phyloP scores from a whole-genome alignment of 306 rosid species.

The Cicer judaicum region DNA sequence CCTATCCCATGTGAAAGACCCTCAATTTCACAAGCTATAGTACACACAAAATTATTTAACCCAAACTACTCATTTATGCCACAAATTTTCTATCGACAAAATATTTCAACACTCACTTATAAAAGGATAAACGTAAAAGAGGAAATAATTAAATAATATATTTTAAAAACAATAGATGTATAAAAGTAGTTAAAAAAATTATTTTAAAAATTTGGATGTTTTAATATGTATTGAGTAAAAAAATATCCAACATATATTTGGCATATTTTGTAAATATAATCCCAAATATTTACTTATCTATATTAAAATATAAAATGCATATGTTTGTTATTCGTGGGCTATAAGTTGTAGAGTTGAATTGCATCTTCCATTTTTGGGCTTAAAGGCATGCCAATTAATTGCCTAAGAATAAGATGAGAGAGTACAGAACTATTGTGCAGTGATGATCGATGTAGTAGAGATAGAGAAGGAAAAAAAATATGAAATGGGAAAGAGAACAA shows the following conservation, averaged over 20 bases:
- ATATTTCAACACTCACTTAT: too few relatives aligned
- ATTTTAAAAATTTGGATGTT: too few relatives aligned
- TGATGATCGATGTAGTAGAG: slow-evolving; percentile 39
- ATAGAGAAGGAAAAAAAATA: neutral
- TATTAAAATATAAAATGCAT: too few relatives aligned
- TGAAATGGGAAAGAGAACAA: neutral
- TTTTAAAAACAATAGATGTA: too few relatives aligned
- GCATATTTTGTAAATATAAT: too few relatives aligned
- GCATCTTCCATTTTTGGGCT: neutral
- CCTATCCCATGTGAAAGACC: slow-evolving; percentile 45
- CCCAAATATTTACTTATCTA: too few relatives aligned
- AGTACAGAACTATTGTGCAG: neutral
- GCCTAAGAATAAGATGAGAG: neutral
- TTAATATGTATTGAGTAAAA: too few relatives aligned
- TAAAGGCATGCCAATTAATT: neutral
- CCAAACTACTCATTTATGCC: slow-evolving; percentile 9
- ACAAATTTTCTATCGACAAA: too few relatives aligned
- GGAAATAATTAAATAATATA: too few relatives aligned
- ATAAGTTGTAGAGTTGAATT: slow-evolving; percentile 8
- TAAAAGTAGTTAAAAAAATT: too few relatives aligned
- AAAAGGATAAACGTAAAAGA: too few relatives aligned
- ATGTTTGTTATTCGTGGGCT: neutral
- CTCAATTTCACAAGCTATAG: slow-evolving; percentile 29
- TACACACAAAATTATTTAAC: neutral
- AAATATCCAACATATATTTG: too few relatives aligned